Evolutionary conservation across 305 asterid species (phyloP).

Genomic region (Andrographis paniculata): DNA sequence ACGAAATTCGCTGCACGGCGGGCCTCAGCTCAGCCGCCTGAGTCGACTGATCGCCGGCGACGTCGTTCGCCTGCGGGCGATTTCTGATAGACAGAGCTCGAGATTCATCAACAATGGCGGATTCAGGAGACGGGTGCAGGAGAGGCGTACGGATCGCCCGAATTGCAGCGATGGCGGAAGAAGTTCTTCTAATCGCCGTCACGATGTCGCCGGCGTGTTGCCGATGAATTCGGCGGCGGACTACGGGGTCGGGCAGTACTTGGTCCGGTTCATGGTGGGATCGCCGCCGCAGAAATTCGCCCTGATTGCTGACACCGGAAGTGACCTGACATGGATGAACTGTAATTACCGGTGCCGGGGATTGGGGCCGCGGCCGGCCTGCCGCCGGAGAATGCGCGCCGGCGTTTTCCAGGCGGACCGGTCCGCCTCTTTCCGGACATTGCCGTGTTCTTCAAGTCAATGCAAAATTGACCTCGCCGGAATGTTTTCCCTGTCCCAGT

Average conservation of each 20-base stretch:
- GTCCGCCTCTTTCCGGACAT: constrained; percentile 34
- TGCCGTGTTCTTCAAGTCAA: constrained; percentile 38
- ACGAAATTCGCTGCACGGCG: not conserved
- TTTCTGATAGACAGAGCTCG: constrained; percentile 13
- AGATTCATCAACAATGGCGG: not conserved
- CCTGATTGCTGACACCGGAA: constrained; percentile 54
- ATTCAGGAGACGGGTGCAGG: constrained; percentile 19
- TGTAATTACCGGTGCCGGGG: constrained; percentile 33
- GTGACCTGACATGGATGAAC: constrained; percentile 53
- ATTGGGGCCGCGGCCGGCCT: constrained; percentile 15
- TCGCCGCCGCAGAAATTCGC: constrained; percentile 32
- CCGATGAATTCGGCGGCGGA: constrained; percentile 42
- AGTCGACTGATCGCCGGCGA: constrained; percentile 23
- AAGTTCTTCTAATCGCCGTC: not conserved
- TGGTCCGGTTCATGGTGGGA: constrained; percentile 36
- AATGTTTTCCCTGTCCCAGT: constrained; percentile 38
- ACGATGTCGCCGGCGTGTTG: constrained; percentile 22
- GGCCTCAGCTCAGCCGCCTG: constrained; percentile 16
- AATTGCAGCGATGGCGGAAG: constrained; percentile 16
- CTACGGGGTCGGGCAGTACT: constrained; percentile 41
- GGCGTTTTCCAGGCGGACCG: constrained; percentile 33
- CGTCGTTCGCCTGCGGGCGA: constrained; percentile 22
- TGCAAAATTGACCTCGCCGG: constrained; percentile 33
- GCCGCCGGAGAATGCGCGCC: constrained; percentile 11
- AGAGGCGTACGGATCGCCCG: constrained; percentile 3